phyloP scores from a whole-genome alignment of 2,329 filamentous ascomycete species.

The Penicillium aurantiogriseum region DNA sequence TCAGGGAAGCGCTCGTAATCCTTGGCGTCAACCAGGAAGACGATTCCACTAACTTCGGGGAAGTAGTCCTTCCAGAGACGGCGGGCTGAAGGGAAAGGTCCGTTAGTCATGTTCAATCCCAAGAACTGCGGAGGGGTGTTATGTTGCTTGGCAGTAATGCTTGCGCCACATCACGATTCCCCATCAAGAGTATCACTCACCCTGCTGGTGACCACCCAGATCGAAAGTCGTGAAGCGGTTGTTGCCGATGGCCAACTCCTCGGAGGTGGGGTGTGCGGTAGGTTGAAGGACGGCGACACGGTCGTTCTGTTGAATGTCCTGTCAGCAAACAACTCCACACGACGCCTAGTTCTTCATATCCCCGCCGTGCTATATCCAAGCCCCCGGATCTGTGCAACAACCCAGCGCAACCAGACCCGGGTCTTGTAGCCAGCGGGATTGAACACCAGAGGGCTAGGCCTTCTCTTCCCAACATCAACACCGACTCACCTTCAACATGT shows the following conservation, averaged over 20 bases:
- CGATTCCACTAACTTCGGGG: slow-evolving; percentile 92
- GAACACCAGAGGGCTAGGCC: neutral
- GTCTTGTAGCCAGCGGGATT: neutral
- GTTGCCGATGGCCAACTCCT: slow-evolving; percentile 89
- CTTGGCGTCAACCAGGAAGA: slow-evolving; percentile 97
- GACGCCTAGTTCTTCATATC: neutral
- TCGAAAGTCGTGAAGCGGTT: slow-evolving; percentile 95
- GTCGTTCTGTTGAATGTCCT: slow-evolving; percentile 64
- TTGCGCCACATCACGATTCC: neutral
- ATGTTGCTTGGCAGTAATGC: neutral
- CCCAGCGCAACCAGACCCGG: neutral
- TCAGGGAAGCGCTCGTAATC: slow-evolving; percentile 92
- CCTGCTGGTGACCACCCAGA: slow-evolving; percentile 89
- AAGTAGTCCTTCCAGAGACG: slow-evolving; percentile 97
- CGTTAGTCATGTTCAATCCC: slow-evolving; percentile 1
- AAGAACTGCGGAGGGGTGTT: neutral
- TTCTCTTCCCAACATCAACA: neutral
- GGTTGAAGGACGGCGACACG: slow-evolving; percentile 87
- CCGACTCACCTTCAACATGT: slow-evolving; percentile 83
- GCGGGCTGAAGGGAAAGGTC: slow-evolving; percentile 58
- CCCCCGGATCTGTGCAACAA: neutral
- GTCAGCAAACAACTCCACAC: slow-evolving; percentile 3
- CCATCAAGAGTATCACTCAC: slow-evolving; percentile 48
- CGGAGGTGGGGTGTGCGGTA: slow-evolving; percentile 87
- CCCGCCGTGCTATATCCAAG: neutral